Evolutionary conservation across 75 land plant genomes (phyloP), one percentile per base, ranked within the genome.

Genomic region (Pinus albicaulis): DNA sequence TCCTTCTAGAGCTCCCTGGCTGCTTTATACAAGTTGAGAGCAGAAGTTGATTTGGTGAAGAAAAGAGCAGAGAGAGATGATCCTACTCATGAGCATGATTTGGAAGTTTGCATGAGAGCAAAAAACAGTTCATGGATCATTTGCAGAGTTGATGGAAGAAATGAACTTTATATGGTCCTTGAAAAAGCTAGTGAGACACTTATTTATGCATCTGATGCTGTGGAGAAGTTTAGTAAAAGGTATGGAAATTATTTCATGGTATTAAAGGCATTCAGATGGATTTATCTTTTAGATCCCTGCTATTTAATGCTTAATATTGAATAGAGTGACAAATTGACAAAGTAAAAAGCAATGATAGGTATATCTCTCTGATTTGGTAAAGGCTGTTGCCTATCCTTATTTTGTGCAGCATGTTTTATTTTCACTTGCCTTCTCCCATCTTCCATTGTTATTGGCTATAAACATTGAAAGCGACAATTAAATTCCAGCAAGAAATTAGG

Each of bases 221-320:
- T 95, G 22, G 98, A 95, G 77, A 98, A 92, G 77, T 92, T 98
- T 59, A 95, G 91, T 74, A 86, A 88, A 80, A 94, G 99, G 99
- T 95, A 82, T 72, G 57, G 53, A 72, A 55, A n/a, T 52, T 72
- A 25, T 15, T 53, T 25, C 24, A 72, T 55, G 25, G 23, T 55
- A 7, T 23, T 55, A 8, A 52, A 16, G 24, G 31, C 56, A 72
- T 5, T 25, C 20, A 59, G 22, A 19, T 59, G 20, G 61, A 20
- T 72, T 20, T 48, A 14, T 44, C 17, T 44, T 8, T 70, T 70
- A n/a, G 2, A n/a, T 44, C 72, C 19, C 31, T 72, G 55, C 24
- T 25, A 24, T 4, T 20, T 22, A 59, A 59, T 20, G 5, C 48
- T 53, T 53, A 44, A 34, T 17, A 24, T 72, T 53, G n/a, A 5